These are phyloP conservation scores for Fistulifera pelliculosa DNA, from an alignment of 108 stramenopile species.

Conservation along the genomic window DNA sequence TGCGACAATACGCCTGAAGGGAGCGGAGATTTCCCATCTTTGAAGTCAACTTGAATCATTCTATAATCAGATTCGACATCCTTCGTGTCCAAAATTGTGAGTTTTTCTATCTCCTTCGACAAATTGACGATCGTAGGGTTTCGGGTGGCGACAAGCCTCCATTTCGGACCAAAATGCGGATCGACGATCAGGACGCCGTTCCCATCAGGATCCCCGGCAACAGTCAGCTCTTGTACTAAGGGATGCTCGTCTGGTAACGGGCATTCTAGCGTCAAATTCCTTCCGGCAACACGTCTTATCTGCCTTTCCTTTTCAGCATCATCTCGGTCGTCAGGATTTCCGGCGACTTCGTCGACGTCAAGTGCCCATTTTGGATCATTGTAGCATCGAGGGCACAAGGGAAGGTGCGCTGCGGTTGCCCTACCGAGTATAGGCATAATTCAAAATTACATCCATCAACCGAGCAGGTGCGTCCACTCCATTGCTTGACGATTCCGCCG, in stretches of 20 bases:
- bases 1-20: slow-evolving; percentile 47
- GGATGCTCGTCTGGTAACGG: slow-evolving; percentile 80
- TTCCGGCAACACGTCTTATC: slow-evolving; percentile 55
- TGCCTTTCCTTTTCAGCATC: slow-evolving; percentile 63
- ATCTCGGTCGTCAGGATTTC: slow-evolving; percentile 32
- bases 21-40: slow-evolving; percentile 57
- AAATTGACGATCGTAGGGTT: slow-evolving; percentile 65
- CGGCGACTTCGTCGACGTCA: slow-evolving; percentile 16
- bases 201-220: slow-evolving; percentile 76
- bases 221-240: slow-evolving; percentile 69
- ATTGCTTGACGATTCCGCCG: slow-evolving; percentile 78
- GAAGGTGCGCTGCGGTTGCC: slow-evolving; percentile 71
- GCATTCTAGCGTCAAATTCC: slow-evolving; percentile 60
- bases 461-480: slow-evolving; percentile 61
- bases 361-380: slow-evolving; percentile 74
- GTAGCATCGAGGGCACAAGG: slow-evolving; percentile 81
- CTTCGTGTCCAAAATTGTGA: slow-evolving; percentile 58
- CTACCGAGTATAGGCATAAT: slow-evolving; percentile 73
- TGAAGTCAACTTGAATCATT: slow-evolving; percentile 73
- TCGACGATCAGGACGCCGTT: slow-evolving; percentile 81
- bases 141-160: slow-evolving; percentile 63
- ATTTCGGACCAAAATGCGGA: slow-evolving; percentile 73
- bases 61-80: slow-evolving; percentile 65
- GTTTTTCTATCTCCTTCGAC: slow-evolving; percentile 65
- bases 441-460: slow-evolving; percentile 79